Evolutionary conservation across 2,329 filamentous ascomycete genomes (phyloP).

Genomic region (Macroventuria anomochaeta): DNA sequence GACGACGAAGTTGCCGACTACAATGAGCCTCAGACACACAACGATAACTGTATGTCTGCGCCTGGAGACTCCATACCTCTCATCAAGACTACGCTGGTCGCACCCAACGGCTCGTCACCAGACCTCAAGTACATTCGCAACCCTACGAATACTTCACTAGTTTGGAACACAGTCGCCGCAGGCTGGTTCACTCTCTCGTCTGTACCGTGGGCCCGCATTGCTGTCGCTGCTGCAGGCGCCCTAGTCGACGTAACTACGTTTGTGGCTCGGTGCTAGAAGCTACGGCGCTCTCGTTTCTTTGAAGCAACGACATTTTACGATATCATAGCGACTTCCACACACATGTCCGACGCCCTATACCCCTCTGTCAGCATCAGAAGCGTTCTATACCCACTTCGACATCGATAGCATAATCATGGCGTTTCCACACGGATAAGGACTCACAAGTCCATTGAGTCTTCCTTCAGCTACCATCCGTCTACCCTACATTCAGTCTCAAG

Average conservation of each 20-base stretch:
- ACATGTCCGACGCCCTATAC: neutral
- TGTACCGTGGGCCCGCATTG: conserved; percentile 1
- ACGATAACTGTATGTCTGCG: neutral
- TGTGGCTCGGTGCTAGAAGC: neutral
- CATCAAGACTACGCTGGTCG: neutral
- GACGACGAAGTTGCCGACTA: neutral
- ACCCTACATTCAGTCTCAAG: no score
- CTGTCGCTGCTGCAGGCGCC: neutral
- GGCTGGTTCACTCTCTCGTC: neutral
- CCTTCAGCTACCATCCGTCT: no score
- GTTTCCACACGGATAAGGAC: no score
- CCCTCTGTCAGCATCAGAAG: no score
- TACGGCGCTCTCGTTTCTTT: neutral
- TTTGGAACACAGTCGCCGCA: neutral
- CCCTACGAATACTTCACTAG: neutral
- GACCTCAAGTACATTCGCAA: neutral
- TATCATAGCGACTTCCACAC: no score
- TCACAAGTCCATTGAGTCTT: no score
- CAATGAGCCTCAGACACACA: neutral
- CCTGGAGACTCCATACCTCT: neutral
- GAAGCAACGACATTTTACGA: neutral
- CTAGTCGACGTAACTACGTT: neutral
- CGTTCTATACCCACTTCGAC: no score
- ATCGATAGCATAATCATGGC: no score
- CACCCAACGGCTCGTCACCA: neutral